phyloP scores from a whole-genome alignment of 2,329 filamentous ascomycete genomes.

The Diaporthe aspalathi region DNA sequence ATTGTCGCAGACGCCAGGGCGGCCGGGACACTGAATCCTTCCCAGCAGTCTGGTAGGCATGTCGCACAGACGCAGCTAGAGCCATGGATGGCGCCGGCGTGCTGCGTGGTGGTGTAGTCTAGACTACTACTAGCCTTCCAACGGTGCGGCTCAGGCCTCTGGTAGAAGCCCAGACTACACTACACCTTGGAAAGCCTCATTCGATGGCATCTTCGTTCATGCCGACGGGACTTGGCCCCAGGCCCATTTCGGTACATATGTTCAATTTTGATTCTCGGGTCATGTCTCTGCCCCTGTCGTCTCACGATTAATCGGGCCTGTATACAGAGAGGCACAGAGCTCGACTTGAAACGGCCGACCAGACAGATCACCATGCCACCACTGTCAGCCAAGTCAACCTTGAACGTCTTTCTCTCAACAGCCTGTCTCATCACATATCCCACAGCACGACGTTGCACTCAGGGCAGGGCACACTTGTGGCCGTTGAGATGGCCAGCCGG shows the following conservation, averaged over 20 bases:
- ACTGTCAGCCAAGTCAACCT: not conserved
- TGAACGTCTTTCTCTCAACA: not conserved
- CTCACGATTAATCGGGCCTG: not conserved
- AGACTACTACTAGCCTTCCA: not conserved
- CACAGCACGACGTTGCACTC: not conserved
- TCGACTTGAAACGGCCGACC: constrained; percentile 10
- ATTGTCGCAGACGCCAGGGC: not conserved
- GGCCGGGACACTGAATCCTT: not conserved
- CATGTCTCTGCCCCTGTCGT: not conserved
- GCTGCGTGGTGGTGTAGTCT: not conserved
- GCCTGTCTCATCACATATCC: not conserved
- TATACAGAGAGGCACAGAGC: not conserved
- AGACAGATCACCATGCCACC: not conserved
- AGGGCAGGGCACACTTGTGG: not conserved
- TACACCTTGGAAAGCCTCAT: not conserved
- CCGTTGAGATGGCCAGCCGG: not conserved
- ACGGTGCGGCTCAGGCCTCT: not conserved
- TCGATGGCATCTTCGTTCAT: not conserved
- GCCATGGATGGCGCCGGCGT: not conserved
- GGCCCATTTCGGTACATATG: constrained; percentile 17
- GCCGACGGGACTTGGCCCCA: not conserved
- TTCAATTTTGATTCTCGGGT: constrained; percentile 17
- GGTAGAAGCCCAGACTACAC: not conserved
- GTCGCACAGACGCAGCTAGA: constrained; percentile 18
- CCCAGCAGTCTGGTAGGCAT: constrained; percentile 9